A percentile compares a stretch with the other conserved stretches of the same genome.
Evolutionary conservation across 805 yeast species (phyloP).

Genomic region (Wilhelminamyces savonicus): DNA sequence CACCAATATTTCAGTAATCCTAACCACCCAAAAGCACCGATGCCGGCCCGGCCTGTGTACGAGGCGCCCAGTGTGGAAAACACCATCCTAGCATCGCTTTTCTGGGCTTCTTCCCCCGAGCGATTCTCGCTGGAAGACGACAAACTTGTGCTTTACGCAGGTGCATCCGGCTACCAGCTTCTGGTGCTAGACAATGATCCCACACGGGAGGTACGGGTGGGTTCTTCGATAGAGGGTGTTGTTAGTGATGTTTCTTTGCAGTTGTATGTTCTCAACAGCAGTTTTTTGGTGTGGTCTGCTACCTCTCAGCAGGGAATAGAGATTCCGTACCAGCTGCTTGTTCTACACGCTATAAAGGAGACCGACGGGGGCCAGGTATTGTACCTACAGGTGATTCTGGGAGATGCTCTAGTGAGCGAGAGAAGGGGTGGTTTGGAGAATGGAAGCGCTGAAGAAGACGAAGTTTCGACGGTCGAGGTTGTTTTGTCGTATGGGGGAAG

Average conservation of each 20-base stretch:
- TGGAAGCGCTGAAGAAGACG: constrained; percentile 1
- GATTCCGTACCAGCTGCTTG: constrained; percentile 27
- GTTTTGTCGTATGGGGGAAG: no score
- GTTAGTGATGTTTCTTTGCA: constrained; percentile 11
- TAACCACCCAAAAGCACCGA: no score
- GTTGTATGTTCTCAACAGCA: constrained; percentile 29
- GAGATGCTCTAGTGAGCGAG: constrained; percentile 9
- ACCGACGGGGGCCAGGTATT: constrained; percentile 9
- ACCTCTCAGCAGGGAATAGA: constrained; percentile 19
- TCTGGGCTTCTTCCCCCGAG: constrained; percentile 34
- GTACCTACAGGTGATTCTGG: constrained; percentile 26
- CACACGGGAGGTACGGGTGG: constrained; percentile 5
- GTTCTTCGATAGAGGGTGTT: constrained; percentile 4
- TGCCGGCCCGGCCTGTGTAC: no score
- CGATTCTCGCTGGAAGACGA: constrained; percentile 29
- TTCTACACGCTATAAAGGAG: constrained; percentile 26
- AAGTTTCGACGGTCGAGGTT: no score
- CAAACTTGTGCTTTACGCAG: constrained; percentile 36
- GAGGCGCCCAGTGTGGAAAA: constrained; percentile 41
- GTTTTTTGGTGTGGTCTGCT: constrained; percentile 25
- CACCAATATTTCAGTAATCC: no score
- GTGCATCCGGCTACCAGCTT: constrained; percentile 17
- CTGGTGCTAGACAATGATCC: constrained; percentile 11
- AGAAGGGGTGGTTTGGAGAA: constrained; percentile 13
- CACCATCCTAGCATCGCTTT: constrained; percentile 27